Evolutionary conservation across 495 filamentous ascomycete species (phyloP).

Genomic region (Choiromyces venosus): DNA sequence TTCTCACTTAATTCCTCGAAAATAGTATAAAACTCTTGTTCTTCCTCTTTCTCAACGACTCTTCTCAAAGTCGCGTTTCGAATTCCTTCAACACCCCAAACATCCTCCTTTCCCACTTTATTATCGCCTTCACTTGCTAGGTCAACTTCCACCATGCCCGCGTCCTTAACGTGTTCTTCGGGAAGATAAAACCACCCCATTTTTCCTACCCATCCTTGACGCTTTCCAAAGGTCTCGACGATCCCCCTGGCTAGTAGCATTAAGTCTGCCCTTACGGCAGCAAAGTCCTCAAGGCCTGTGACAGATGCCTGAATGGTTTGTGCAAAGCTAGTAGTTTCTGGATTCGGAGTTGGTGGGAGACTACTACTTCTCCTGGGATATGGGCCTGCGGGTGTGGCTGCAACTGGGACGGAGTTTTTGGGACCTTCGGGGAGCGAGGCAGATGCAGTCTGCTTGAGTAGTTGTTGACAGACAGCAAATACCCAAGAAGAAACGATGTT

Average conservation of each 20-base stretch:
- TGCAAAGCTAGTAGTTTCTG: slow-evolving; percentile 27
- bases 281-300: slow-evolving; percentile 76
- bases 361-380: slow-evolving; percentile 38
- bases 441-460: slow-evolving; percentile 40
- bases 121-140: slow-evolving; percentile 43
- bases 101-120: slow-evolving; percentile 25
- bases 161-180: slow-evolving; percentile 49
- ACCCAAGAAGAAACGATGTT: slow-evolving; percentile 81
- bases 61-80: slow-evolving; percentile 21
- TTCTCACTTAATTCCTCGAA: slow-evolving; percentile 56
- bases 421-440: slow-evolving; percentile 33
- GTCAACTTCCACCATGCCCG: slow-evolving; percentile 55
- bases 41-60: slow-evolving; percentile 27
- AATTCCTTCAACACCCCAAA: slow-evolving; percentile 42
- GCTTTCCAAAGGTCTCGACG: slow-evolving; percentile 66
- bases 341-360: slow-evolving; percentile 32
- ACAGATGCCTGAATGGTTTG: slow-evolving; percentile 36
- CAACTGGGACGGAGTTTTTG: not conserved
- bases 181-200: slow-evolving; percentile 67
- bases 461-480: slow-evolving; percentile 54
- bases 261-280: slow-evolving; percentile 72
- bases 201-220: slow-evolving; percentile 60
- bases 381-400: slow-evolving; percentile 7
- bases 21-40: slow-evolving; percentile 50
- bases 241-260: slow-evolving; percentile 71